Evolutionary conservation across 1,284 basidiomycete genomes (phyloP).

Genomic region (Austroboletus rostrupii): DNA sequence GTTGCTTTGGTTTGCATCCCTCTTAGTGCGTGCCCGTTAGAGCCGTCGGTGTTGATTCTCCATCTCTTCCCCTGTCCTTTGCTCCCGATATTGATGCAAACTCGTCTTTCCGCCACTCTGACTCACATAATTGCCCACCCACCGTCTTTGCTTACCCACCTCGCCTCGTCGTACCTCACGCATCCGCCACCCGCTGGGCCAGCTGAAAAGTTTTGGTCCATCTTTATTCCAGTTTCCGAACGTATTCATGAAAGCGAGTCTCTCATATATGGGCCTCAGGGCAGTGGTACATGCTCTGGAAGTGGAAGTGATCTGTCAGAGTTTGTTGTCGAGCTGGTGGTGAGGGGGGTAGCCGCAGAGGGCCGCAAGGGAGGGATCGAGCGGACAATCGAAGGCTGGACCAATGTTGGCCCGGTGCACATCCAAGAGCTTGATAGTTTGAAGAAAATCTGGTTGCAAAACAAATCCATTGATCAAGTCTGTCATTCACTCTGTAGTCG

Average conservation of each 20-base stretch:
- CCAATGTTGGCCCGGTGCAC: slow-evolving; percentile 37
- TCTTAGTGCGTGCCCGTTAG: slow-evolving; percentile 30
- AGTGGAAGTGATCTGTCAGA: slow-evolving; percentile 32
- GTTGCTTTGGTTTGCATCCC: slow-evolving; percentile 3
- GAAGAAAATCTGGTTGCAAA: slow-evolving; percentile 44
- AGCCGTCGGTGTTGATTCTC: slow-evolving; percentile 61
- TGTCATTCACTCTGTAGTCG: slow-evolving; percentile 11
- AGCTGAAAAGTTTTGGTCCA: slow-evolving; percentile 68
- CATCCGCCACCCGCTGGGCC: slow-evolving; percentile 61
- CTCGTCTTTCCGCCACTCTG: slow-evolving; percentile 64
- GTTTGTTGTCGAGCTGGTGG: slow-evolving; percentile 60
- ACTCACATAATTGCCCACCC: slow-evolving; percentile 66
- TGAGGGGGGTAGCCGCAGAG: slow-evolving; percentile 39
- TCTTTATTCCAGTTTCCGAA: slow-evolving; percentile 65
- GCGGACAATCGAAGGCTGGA: slow-evolving; percentile 65
- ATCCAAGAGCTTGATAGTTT: slow-evolving; percentile 48
- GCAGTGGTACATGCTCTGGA: slow-evolving; percentile 45
- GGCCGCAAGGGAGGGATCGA: slow-evolving; percentile 53
- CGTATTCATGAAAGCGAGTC: slow-evolving; percentile 55
- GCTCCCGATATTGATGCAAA: slow-evolving; percentile 52
- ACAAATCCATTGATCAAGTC: slow-evolving; percentile 39
- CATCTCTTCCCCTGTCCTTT: slow-evolving; percentile 56
- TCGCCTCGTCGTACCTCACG: slow-evolving; percentile 64
- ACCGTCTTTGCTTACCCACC: slow-evolving; percentile 55
- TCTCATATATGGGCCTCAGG: slow-evolving; percentile 54